Percentiles rank a stretch among this genome's conserved stretches.
Conservation (phyloP, 2,329 filamentous ascomycete genomes). For the Hypoxylon rubiginosum region DNA sequence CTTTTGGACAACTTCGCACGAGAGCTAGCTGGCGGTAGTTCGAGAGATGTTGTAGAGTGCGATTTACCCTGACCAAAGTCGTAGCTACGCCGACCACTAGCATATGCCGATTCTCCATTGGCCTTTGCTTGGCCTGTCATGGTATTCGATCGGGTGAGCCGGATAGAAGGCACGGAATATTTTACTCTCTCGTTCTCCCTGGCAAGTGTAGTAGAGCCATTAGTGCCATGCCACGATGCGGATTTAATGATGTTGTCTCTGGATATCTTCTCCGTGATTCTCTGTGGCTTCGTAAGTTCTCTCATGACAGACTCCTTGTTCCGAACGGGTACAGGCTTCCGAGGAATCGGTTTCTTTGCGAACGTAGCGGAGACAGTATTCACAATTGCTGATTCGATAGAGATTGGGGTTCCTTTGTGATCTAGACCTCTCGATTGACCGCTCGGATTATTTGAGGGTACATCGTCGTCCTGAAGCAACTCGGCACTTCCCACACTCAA, state of each 20-base stretch:
- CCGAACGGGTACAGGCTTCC: slow-evolving; percentile 51
- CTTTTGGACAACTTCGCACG: slow-evolving; percentile 51
- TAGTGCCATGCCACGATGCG: background rate
- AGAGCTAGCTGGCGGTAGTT: slow-evolving; percentile 20
- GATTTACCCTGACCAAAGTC: slow-evolving; percentile 16
- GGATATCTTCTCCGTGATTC: background rate
- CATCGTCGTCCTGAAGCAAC: slow-evolving; percentile 45
- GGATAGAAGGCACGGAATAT: slow-evolving; percentile 21
- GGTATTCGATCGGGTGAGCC: slow-evolving; percentile 45
- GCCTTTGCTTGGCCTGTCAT: slow-evolving; percentile 50
- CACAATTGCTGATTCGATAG: slow-evolving; percentile 42
- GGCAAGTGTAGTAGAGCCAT: slow-evolving; percentile 12
- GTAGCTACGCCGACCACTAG: slow-evolving; percentile 28
- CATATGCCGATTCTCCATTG: slow-evolving; percentile 38
- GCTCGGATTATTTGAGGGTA: slow-evolving; percentile 16
- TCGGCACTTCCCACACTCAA: slow-evolving; percentile 64
- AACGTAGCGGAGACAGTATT: slow-evolving; percentile 49
- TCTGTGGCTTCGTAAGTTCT: slow-evolving; percentile 10
- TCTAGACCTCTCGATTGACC: slow-evolving; percentile 17
- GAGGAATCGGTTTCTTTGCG: slow-evolving; percentile 49
- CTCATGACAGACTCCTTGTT: slow-evolving; percentile 2
- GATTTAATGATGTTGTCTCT: slow-evolving; percentile 9
- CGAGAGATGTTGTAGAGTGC: slow-evolving; percentile 30
- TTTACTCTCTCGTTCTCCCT: slow-evolving; percentile 31
- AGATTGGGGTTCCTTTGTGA: slow-evolving; percentile 31